These are phyloP conservation scores for Trebouxia sp. DNA, from an alignment of 139 green algal species.

Conservation along the genomic window DNA sequence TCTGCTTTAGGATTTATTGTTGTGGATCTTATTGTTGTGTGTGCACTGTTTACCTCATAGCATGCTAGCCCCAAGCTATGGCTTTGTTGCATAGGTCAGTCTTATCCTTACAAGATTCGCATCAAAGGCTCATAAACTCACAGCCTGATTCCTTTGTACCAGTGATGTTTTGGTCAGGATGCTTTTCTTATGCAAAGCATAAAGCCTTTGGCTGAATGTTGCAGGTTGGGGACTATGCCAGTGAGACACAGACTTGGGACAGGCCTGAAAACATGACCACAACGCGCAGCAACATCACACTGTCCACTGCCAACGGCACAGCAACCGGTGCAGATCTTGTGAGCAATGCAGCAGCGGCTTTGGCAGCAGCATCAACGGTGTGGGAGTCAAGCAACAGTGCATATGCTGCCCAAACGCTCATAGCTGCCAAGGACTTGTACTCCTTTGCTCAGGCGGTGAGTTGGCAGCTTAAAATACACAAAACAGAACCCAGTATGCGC, in stretches of 20 bases:
- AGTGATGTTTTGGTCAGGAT: neutral
- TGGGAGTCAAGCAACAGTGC: constrained; percentile 38
- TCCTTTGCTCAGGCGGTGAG: constrained; percentile 44
- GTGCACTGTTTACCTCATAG: too few species aligned
- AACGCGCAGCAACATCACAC: constrained; percentile 28
- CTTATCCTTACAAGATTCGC: too few species aligned
- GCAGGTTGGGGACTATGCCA: constrained; percentile 30
- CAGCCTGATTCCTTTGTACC: too few species aligned
- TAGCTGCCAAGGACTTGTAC: constrained; percentile 53
- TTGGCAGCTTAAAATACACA: neutral
- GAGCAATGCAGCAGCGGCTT: constrained; percentile 48
- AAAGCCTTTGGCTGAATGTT: neutral
- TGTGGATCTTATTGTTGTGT: too few species aligned
- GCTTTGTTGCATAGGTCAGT: too few species aligned
- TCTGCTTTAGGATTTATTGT: too few species aligned
- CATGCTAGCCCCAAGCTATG: too few species aligned
- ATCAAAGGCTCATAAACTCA: too few species aligned
- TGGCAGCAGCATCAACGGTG: constrained; percentile 56
- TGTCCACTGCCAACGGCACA: constrained; percentile 37
- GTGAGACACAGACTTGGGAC: constrained; percentile 12
- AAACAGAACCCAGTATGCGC: neutral
- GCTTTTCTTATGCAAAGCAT: neutral
- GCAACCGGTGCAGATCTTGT: constrained; percentile 55
- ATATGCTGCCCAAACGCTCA: constrained; percentile 42
- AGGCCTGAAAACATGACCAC: constrained; percentile 45